Evolutionary conservation across 371 early-diverging fungal species (phyloP).

Genomic region (Nematocida minor): DNA sequence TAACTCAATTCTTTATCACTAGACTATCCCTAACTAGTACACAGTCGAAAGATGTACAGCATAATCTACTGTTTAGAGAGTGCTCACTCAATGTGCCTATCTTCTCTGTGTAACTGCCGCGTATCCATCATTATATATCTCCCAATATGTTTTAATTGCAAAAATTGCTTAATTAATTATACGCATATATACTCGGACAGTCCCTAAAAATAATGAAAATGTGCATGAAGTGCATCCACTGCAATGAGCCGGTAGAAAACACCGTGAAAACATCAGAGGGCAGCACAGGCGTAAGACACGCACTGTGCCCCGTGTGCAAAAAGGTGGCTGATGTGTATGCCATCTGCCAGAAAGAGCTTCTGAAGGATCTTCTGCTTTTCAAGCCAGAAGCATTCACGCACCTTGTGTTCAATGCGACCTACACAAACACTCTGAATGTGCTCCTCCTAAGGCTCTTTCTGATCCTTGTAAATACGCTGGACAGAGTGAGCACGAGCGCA

Average conservation of each 20-base stretch:
- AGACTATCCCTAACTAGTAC: too few species aligned
- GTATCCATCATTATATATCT: too few species aligned
- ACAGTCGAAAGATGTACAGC: too few species aligned
- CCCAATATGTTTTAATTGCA: too few species aligned
- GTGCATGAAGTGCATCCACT: not conserved
- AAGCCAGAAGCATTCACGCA: slow-evolving; percentile 25
- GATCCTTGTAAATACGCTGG: not conserved
- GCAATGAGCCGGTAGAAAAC: not conserved
- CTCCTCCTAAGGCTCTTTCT: not conserved
- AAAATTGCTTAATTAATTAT: too few species aligned
- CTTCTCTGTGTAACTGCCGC: too few species aligned
- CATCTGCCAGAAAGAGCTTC: not conserved
- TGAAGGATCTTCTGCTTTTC: slow-evolving; percentile 10
- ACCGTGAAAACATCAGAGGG: not conserved
- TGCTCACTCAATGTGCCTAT: too few species aligned
- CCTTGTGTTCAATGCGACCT: not conserved
- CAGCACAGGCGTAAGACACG: not conserved
- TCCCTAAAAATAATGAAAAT: not conserved
- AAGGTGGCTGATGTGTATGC: slow-evolving; percentile 22
- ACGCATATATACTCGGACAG: too few species aligned
- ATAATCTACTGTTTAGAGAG: too few species aligned
- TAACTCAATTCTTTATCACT: too few species aligned
- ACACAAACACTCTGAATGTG: not conserved
- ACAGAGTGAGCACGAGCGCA: not conserved
- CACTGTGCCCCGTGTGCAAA: slow-evolving; percentile 36